These are phyloP conservation scores for Gonapodya sp. DNA, from an alignment of 192 early-diverging fungal species.

Conservation along the genomic window DNA sequence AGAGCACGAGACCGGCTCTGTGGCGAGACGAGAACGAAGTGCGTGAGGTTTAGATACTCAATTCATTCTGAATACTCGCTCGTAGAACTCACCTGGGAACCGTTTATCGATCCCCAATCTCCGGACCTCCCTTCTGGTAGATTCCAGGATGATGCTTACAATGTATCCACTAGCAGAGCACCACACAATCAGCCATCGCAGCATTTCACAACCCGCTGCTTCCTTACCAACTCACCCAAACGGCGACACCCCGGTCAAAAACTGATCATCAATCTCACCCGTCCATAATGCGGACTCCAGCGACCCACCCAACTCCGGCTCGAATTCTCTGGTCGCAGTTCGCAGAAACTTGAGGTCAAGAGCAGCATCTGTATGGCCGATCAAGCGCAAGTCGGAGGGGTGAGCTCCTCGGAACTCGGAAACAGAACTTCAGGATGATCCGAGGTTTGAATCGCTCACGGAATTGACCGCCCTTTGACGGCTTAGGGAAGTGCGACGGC, in stretches of 20 bases:
- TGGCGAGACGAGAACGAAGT: background rate
- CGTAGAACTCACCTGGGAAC: background rate
- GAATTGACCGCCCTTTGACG: background rate
- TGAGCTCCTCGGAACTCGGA: background rate
- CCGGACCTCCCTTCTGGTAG: background rate
- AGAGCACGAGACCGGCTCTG: slow-evolving; percentile 6
- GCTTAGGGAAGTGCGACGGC: background rate
- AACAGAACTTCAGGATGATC: background rate
- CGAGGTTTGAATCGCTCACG: too few species aligned
- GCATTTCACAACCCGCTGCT: background rate
- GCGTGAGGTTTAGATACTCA: background rate
- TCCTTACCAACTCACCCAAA: background rate
- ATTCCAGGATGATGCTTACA: background rate
- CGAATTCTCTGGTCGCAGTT: background rate
- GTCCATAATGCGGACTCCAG: background rate
- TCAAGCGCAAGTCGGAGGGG: background rate
- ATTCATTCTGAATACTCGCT: too few species aligned
- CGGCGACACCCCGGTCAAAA: background rate
- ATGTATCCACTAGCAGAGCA: slow-evolving; percentile 5
- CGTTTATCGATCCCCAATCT: background rate
- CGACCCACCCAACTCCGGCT: background rate
- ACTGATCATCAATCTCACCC: background rate
- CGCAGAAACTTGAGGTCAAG: background rate
- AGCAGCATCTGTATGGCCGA: background rate
- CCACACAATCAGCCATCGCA: background rate